phyloP scores from a whole-genome alignment of 2,329 filamentous ascomycete species.

The Coniochaeta hoffmannii region DNA sequence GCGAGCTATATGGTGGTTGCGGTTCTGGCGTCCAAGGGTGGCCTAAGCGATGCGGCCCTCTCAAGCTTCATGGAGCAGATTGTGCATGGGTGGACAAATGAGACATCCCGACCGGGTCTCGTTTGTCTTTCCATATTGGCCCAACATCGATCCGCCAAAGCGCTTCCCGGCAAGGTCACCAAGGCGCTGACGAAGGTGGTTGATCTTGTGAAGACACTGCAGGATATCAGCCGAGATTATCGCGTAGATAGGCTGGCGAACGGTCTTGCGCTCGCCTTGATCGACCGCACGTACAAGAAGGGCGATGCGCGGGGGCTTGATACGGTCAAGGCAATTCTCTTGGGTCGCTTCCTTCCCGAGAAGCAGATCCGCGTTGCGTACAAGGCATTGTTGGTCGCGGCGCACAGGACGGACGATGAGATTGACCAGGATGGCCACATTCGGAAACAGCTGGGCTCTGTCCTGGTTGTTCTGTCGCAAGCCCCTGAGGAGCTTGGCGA shows the following conservation, averaged over 20 bases:
- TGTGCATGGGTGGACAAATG: slow-evolving; percentile 64
- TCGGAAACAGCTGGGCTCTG: slow-evolving; percentile 56
- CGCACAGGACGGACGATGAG: slow-evolving; percentile 48
- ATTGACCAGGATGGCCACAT: slow-evolving; percentile 47
- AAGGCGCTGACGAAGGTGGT: slow-evolving; percentile 60
- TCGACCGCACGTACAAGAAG: slow-evolving; percentile 54
- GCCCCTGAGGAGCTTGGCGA: slow-evolving; percentile 49
- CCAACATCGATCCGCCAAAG: slow-evolving; percentile 65
- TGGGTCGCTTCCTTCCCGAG: slow-evolving; percentile 52
- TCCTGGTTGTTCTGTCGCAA: slow-evolving; percentile 60
- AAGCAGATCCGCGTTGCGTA: slow-evolving; percentile 58
- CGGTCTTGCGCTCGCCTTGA: slow-evolving; percentile 60
- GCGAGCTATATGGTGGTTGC: slow-evolving; percentile 88
- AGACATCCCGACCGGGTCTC: slow-evolving; percentile 66
- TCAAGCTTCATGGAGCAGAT: slow-evolving; percentile 86
- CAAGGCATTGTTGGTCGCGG: slow-evolving; percentile 55
- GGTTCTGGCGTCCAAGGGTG: slow-evolving; percentile 76
- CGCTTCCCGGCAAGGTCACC: slow-evolving; percentile 62
- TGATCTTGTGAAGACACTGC: slow-evolving; percentile 50
- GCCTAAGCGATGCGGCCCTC: slow-evolving; percentile 71
- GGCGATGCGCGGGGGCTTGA: slow-evolving; percentile 49
- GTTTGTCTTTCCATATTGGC: slow-evolving; percentile 76
- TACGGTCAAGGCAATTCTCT: slow-evolving; percentile 54
- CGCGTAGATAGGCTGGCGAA: slow-evolving; percentile 65
- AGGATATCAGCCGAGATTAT: slow-evolving; percentile 56